Evolutionary conservation across 2,329 filamentous ascomycete genomes (phyloP).

Genomic region (Nannizziopsis arthrosporioides): DNA sequence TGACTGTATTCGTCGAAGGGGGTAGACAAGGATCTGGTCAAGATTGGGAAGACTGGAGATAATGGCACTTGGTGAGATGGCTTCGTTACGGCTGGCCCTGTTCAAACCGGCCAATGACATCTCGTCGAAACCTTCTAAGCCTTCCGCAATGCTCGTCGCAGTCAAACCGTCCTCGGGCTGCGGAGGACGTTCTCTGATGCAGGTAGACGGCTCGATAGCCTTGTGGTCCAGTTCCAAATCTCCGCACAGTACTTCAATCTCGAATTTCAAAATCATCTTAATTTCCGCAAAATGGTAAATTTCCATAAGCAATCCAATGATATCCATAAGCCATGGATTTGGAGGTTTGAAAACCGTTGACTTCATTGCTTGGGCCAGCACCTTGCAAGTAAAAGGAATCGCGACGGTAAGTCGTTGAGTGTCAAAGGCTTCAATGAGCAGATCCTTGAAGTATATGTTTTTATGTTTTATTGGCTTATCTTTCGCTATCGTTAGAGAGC

Average conservation of each 20-base stretch:
- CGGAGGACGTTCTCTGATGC: conserved; percentile 64
- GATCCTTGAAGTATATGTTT: conserved; percentile 93
- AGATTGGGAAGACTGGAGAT: conserved; percentile 76
- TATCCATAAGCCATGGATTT: conserved; percentile 97
- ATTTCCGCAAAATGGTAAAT: conserved; percentile 86
- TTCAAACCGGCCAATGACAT: conserved; percentile 64
- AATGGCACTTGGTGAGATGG: conserved; percentile 66
- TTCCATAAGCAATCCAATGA: conserved; percentile 80
- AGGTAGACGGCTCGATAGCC: conserved; percentile 72
- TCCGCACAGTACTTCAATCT: conserved; percentile 95
- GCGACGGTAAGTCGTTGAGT: conserved; percentile 83
- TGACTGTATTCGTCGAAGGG: conserved; percentile 66
- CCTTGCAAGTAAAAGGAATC: conserved; percentile 96
- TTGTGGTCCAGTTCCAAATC: conserved; percentile 87
- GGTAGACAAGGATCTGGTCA: conserved; percentile 64
- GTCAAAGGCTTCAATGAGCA: conserved; percentile 86
- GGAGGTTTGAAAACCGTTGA: conserved; percentile 87
- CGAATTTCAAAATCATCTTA: conserved; percentile 94
- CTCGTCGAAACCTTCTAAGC: conserved; percentile 70
- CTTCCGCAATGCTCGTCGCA: conserved; percentile 50
- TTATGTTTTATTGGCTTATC: conserved; percentile 93
- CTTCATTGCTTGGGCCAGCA: conserved; percentile 68
- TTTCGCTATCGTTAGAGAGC: conserved; percentile 79
- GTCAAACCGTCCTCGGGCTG: conserved; percentile 47
- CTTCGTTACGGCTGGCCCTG: conserved; percentile 54